A percentile compares a stretch with the other conserved stretches of the same genome.
phyloP scores from a whole-genome alignment of 805 yeast species.

The Komagataella pastoris region DNA sequence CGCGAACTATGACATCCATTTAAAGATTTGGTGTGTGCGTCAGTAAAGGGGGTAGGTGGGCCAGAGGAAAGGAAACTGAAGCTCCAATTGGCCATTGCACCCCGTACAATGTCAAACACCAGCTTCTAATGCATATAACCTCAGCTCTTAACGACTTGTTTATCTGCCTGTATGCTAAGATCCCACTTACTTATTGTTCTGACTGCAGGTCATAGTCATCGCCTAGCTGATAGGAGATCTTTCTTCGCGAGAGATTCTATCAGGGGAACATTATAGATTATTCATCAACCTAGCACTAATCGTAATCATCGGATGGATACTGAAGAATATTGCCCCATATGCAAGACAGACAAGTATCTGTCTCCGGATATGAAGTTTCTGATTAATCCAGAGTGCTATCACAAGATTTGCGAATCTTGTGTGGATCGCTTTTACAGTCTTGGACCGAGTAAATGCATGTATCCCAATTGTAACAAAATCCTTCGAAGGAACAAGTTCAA shows the following conservation, averaged over 20 bases:
- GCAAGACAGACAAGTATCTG: slow-evolving; percentile 88
- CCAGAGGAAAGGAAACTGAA: too few species aligned
- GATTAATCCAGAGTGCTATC: slow-evolving; percentile 95
- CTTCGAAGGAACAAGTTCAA: slow-evolving; percentile 83
- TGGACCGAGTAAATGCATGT: slow-evolving; percentile 97
- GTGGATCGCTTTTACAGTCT: slow-evolving; percentile 87
- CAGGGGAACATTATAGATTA: not conserved
- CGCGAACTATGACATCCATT: not conserved
- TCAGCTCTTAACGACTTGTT: too few species aligned
- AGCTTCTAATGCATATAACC: too few species aligned
- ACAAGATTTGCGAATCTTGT: slow-evolving; percentile 93
- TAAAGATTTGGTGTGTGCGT: not conserved
- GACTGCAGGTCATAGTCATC: not conserved
- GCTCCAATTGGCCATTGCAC: too few species aligned
- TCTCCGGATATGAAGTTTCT: slow-evolving; percentile 88
- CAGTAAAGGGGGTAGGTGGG: not conserved
- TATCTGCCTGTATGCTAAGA: too few species aligned
- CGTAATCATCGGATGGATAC: not conserved
- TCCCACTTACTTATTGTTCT: too few species aligned
- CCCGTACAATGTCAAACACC: too few species aligned
- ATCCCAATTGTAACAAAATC: slow-evolving; percentile 78
- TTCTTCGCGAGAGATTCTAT: not conserved
- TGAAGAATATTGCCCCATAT: slow-evolving; percentile 69
- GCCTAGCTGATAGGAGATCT: not conserved
- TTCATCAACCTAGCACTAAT: not conserved